Evolutionary conservation across 805 yeast genomes (phyloP).

Genomic region (Monosporozyma aquatica): DNA sequence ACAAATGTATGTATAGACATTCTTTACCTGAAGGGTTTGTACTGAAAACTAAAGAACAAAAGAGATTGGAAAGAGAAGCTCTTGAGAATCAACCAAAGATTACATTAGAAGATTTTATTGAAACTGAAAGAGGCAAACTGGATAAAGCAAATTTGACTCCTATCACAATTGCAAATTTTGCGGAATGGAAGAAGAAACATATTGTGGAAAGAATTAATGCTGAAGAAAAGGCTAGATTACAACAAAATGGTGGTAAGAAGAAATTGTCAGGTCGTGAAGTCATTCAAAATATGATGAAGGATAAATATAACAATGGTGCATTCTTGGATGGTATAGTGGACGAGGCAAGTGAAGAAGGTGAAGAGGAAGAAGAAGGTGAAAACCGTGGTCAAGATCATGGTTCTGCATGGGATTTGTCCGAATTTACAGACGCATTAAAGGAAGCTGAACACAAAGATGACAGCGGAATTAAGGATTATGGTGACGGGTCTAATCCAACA

Average conservation of each 20-base stretch:
- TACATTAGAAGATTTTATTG: constrained; percentile 91
- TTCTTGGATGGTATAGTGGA: constrained; percentile 1
- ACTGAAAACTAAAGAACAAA: constrained; percentile 93
- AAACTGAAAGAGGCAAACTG: constrained; percentile 79
- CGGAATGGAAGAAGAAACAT: constrained; percentile 73
- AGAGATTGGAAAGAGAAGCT: constrained; percentile 78
- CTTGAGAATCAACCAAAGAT: constrained; percentile 78
- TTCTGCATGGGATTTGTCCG: constrained; percentile 37
- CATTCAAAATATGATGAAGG: constrained; percentile 40
- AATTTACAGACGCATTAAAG: constrained; percentile 33
- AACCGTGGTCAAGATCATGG: constrained; percentile 29
- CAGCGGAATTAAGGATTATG: constrained; percentile 55
- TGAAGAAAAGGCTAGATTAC: constrained; percentile 28
- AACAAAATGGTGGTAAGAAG: constrained; percentile 32
- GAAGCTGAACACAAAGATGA: constrained; percentile 30
- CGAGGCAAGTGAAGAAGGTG: constrained; percentile 37
- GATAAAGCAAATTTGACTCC: constrained; percentile 72
- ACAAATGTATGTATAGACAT: constrained; percentile 88
- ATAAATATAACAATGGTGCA: constrained; percentile 1
- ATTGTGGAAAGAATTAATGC: constrained; percentile 44
- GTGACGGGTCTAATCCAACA: constrained; percentile 48
- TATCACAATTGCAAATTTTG: constrained; percentile 71
- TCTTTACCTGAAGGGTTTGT: constrained; percentile 95
- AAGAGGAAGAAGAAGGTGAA: constrained; percentile 29
- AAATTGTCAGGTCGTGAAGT: constrained; percentile 61